Evolutionary conservation across 441 rosid genomes (phyloP), one percentile per base, ranked within the genome.

Genomic region (Populus tomentosa): DNA sequence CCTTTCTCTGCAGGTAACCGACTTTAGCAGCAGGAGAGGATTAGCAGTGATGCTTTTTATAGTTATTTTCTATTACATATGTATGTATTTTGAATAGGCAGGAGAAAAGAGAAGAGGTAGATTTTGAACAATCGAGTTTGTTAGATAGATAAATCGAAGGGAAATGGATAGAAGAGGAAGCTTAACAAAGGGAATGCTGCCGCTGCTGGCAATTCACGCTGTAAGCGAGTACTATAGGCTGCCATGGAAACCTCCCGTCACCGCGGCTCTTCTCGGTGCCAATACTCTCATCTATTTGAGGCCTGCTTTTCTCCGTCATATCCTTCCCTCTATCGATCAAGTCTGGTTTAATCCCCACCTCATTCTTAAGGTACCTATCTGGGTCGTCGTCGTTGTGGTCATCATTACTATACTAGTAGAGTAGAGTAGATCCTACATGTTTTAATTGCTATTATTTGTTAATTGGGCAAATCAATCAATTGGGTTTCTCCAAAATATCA

Each of bases 221-320:
- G 86, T 86, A 67, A 86, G 71, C 68, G 94, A 91, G 84, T 92
- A 93, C 81, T 87, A 89, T 75, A 81, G 97, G 74, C 86, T 92
- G 64, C 92, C 90, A n/a, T 85, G 95, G 94, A 95, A 92, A 82
- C 98, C 99, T 0, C 99, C 99, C 0, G 92, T 95, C 64, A 93
- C 97, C n/a, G 95, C 92, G 14, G 91, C 88, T 63, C 92, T 93
- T 21, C 76, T 95, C 23, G 93, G 90, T 38, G 89, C 94, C 62
- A 93, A 93, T 75, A 85, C 93, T 69, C 87, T 93, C 74, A 82
- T 87, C 75, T 93, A 91, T 82, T 84, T 93, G 64, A 79, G 97
- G 21, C 99, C 98, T 23, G 75, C 90, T 70, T 84, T 87, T 40
- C 89, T 95, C 72, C 85, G 82, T 75, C 71, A 82, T 40, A 1